These are phyloP conservation scores for Pachysolen tannophilus DNA, from an alignment of 805 yeast species.

Conservation along the genomic window DNA sequence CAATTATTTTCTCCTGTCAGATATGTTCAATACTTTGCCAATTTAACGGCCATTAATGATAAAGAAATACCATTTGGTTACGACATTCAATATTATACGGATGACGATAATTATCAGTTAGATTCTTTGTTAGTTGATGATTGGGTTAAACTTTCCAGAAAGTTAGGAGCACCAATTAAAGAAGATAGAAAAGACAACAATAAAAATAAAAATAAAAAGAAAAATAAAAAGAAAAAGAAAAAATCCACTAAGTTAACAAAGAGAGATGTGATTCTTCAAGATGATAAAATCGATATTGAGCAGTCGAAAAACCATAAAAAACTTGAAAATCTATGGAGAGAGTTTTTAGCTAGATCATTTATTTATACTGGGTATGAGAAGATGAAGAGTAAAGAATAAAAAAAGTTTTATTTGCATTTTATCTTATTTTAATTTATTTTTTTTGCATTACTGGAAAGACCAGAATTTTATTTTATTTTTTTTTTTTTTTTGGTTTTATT, in stretches of 20 bases:
- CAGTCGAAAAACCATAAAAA: slow-evolving; percentile 9
- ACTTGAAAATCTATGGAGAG: slow-evolving; percentile 47
- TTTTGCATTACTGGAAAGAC: no score
- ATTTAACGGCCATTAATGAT: slow-evolving; percentile 40
- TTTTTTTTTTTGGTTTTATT: not conserved
- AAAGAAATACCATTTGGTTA: slow-evolving; percentile 40
- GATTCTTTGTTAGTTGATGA: slow-evolving; percentile 48
- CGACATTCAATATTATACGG: slow-evolving; percentile 64
- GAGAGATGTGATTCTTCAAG: no score
- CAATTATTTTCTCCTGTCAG: slow-evolving; percentile 68
- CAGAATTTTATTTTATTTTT: no score
- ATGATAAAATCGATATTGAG: slow-evolving; percentile 1
- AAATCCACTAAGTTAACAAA: no score
- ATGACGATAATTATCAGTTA: slow-evolving; percentile 49
- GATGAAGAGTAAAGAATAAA: slow-evolving; percentile 17
- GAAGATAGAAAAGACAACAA: slow-evolving; percentile 4
- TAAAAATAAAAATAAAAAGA: slow-evolving; percentile 6
- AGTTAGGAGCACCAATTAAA: slow-evolving; percentile 35
- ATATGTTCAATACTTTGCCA: slow-evolving; percentile 70
- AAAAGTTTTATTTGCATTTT: not conserved
- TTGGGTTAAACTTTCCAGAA: slow-evolving; percentile 52
- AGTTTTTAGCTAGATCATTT: slow-evolving; percentile 51
- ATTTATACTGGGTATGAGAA: slow-evolving; percentile 59
- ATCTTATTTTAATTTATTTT: not conserved
- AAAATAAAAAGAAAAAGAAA: slow-evolving; percentile 1